A percentile compares a stretch with the other conserved stretches of the same genome.
Conservation (phyloP, 1,139 yeast species). For the Saccharomyces hybrid region DNA sequence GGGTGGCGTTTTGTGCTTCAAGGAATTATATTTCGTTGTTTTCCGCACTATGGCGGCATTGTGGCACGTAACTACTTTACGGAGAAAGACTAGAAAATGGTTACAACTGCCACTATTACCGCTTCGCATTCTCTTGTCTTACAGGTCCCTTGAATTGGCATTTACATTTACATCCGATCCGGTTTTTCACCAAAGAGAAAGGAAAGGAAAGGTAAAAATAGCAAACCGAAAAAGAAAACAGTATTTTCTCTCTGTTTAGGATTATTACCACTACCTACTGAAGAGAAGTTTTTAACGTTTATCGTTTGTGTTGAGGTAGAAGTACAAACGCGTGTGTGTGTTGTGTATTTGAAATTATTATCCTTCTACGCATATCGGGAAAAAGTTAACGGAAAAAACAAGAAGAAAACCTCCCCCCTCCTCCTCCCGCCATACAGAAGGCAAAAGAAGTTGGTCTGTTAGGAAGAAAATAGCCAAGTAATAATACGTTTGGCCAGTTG, state of each 20-base stretch:
- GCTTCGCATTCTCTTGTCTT: not conserved
- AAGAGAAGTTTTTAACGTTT: not conserved
- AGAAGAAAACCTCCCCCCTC: not conserved
- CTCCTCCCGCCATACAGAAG: not conserved
- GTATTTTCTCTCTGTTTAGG: not conserved
- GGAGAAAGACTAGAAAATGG: not conserved
- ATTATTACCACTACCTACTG: not conserved
- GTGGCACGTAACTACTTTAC: not conserved
- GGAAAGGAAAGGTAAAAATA: not conserved
- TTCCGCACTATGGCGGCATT: not conserved
- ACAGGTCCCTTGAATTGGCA: constrained; percentile 1
- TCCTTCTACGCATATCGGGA: not conserved
- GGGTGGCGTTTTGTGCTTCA: constrained; percentile 1
- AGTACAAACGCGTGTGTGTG: not conserved
- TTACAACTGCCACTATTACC: not conserved
- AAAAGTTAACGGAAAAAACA: not conserved
- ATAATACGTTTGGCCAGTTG: not conserved
- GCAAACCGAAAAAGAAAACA: not conserved
- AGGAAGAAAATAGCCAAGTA: not conserved
- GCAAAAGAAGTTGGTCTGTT: not conserved
- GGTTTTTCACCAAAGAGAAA: not conserved
- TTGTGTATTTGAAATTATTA: not conserved
- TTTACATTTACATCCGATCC: not conserved
- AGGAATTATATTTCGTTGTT: not conserved
- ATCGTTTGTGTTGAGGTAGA: not conserved